These are phyloP conservation scores for Pichia norvegensis DNA, from an alignment of 1,139 yeast genomes.

Conservation along the genomic window DNA sequence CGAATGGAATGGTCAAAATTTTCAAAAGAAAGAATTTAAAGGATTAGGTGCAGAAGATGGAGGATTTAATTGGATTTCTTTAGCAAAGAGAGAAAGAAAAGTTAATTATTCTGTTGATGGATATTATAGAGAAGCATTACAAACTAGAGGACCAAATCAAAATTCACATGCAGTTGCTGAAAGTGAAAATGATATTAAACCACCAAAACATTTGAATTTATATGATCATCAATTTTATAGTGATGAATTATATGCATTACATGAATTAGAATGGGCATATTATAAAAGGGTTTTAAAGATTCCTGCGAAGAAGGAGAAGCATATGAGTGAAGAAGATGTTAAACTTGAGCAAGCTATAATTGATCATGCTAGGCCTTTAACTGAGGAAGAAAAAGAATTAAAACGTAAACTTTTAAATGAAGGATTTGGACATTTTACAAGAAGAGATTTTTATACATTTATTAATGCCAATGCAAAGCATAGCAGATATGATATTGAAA, in stretches of 20 bases:
- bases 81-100: constrained; percentile 70
- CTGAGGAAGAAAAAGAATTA: constrained; percentile 55
- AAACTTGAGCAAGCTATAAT: constrained; percentile 54
- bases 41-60: constrained; percentile 24
- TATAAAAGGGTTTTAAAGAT: constrained; percentile 48
- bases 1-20: constrained; percentile 82
- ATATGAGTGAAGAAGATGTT: constrained; percentile 45
- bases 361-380: constrained; percentile 54
- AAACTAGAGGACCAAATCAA: constrained; percentile 47
- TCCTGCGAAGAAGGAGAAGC: constrained; percentile 36
- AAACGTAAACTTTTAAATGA: constrained; percentile 47
- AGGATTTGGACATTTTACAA: constrained; percentile 63
- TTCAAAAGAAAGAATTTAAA: constrained; percentile 54
- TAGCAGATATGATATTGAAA: constrained; percentile 57
- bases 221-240: constrained; percentile 73
- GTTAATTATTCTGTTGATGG: constrained; percentile 64
- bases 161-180: constrained; percentile 18
- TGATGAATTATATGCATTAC: constrained; percentile 48
- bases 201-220: constrained; percentile 61
- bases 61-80: constrained; percentile 56
- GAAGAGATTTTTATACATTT: constrained; percentile 65
- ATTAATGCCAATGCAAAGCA: constrained; percentile 53
- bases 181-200: constrained; percentile 40
- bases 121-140: constrained; percentile 70
- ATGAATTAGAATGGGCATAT: constrained; percentile 59